These are phyloP conservation scores for Lenwebbia sp. DNA, from an alignment of 345 rosid species.

Conservation along the genomic window DNA sequence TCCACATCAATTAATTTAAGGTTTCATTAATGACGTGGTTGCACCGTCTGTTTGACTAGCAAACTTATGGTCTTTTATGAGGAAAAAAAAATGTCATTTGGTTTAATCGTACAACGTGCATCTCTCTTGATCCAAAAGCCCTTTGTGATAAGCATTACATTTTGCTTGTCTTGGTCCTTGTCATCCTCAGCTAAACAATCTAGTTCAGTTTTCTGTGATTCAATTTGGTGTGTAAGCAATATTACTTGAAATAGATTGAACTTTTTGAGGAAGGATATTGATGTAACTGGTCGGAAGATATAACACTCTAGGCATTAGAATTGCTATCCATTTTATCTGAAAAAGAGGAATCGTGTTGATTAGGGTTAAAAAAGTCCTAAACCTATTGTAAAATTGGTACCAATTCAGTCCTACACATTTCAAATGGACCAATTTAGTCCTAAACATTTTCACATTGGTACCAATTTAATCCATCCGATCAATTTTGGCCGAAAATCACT, in stretches of 20 bases:
- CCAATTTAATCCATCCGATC: no score
- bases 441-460: no score
- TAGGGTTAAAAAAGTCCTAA: rapidly evolving
- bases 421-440: no score
- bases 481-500: no score
- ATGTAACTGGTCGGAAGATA: background rate
- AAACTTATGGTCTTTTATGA: background rate
- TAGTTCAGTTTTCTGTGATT: background rate
- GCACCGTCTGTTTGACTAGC: background rate
- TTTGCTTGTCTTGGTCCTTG: background rate
- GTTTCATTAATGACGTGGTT: background rate
- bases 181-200: background rate
- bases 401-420: background rate
- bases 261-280: background rate
- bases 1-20: background rate
- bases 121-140: background rate
- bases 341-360: background rate
- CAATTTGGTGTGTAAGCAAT: background rate
- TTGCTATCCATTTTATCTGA: background rate
- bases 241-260: no score
- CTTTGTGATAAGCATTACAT: background rate
- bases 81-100: background rate
- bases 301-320: background rate
- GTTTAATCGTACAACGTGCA: background rate
- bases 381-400: background rate